Base-by-base conservation (phyloP, 2,329 filamentous ascomycete genomes). In the Hypoxylon sp. region DNA sequence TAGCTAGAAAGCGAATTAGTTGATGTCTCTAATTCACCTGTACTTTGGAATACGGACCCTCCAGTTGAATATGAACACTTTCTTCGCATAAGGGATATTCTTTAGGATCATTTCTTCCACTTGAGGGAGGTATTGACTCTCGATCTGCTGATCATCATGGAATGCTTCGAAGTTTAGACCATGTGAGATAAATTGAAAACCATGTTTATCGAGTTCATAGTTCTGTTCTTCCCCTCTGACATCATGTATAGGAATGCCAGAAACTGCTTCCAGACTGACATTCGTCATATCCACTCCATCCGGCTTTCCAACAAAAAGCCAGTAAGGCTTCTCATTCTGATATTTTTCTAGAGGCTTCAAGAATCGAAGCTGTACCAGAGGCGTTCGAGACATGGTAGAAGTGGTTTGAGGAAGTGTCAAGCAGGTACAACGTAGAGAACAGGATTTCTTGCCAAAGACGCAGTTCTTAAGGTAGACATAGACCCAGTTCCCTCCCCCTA, bases 161-260 rank as follows among this genome's bases (percentile, higher is more conserved):
- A 44, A 44, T 19, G n/a, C 39, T 17, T 44, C 39, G 17, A 44
- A 44, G 9, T 44, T 10, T 4, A 44, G 8, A 17, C 17, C 17
- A 11, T 44, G 39, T 3, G 39, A 44, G 39, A 44, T 9, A 22
- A 44, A 44, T 22, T 44, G n/a, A 11, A 44, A 44, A 3, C 17
- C 39, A 44, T 44, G 39, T 17, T 44, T 11, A 8, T 44, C 39
- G 2, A 44, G 39, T 22, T 44, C 17, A 9, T 44, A 44, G 39
- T 44, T 44, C 19, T 11, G 8, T 44, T 44, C 39, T 44, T 44
- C 39, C 17, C 39, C 39, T 44, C 39, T 44, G 13, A 44, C 39
- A 44, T 44, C 39, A 22, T 44, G 39, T 44, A 44, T 11, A n/a
- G 17, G 39, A 22, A 44, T 44, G 8, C 39, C 39, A 11, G 39